A percentile compares a stretch with the other conserved stretches of the same genome.
These are phyloP conservation scores for Cupressus sempervirens DNA, from an alignment of 75 land plant genomes.

Conservation along the genomic window DNA sequence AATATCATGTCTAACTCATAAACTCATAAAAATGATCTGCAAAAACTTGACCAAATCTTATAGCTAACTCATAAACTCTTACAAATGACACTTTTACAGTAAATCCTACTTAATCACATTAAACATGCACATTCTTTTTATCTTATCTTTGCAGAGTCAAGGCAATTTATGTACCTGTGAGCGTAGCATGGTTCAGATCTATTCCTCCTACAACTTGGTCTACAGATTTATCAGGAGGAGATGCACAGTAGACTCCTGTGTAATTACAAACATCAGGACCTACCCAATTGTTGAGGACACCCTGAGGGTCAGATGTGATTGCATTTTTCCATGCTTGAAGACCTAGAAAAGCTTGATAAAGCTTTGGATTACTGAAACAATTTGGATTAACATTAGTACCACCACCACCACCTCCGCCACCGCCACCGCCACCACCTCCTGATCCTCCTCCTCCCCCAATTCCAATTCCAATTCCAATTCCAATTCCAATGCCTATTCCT, in stretches of 20 bases:
- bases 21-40: neutral
- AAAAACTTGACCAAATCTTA: too few relatives aligned
- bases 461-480: neutral
- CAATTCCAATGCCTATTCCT: neutral
- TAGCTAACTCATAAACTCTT: too few relatives aligned
- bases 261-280: constrained; percentile 76
- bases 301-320: constrained; percentile 64
- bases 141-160: neutral
- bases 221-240: constrained; percentile 21
- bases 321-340: constrained; percentile 89
- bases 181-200: constrained; percentile 63
- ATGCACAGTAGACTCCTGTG: constrained; percentile 74
- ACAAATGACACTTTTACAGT: neutral
- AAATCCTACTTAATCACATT: neutral
- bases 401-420: constrained; percentile 22
- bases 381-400: neutral
- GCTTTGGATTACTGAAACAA: constrained; percentile 8
- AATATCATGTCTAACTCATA: too few relatives aligned
- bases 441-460: neutral
- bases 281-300: constrained; percentile 56
- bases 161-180: constrained; percentile 35
- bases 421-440: neutral
- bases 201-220: constrained; percentile 60
- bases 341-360: constrained; percentile 45
- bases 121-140: neutral